phyloP scores from a whole-genome alignment of 352 stramenopile genomes.

The Pythium grandisporangium region DNA sequence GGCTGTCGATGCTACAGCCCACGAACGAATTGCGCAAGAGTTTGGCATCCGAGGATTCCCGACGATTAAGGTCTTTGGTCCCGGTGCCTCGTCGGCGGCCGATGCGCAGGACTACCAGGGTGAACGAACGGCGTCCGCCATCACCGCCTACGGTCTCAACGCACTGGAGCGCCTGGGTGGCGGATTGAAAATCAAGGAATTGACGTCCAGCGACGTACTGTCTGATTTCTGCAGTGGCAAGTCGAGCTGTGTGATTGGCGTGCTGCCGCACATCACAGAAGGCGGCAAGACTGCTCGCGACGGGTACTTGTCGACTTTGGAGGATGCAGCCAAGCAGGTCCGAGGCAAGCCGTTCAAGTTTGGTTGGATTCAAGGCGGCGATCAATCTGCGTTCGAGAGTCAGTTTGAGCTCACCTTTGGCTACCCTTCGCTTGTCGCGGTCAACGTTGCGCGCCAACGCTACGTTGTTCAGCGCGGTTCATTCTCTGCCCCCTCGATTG shows the following conservation, averaged over 20 bases:
- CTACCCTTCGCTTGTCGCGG: conserved; percentile 84
- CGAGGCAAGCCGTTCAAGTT: conserved; percentile 89
- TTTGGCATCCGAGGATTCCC: conserved; percentile 92
- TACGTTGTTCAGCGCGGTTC: conserved; percentile 76
- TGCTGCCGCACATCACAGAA: conserved; percentile 88
- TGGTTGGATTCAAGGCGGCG: conserved; percentile 84
- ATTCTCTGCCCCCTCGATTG: conserved; percentile 59
- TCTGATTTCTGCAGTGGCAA: conserved; percentile 81
- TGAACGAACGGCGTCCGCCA: conserved; percentile 70
- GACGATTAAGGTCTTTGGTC: conserved; percentile 93
- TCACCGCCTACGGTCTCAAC: conserved; percentile 69
- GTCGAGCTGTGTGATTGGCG: conserved; percentile 83
- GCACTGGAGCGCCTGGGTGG: conserved; percentile 64
- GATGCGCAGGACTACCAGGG: conserved; percentile 85
- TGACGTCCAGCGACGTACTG: conserved; percentile 54
- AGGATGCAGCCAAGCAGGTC: conserved; percentile 77
- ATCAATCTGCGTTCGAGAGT: conserved; percentile 79
- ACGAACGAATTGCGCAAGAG: conserved; percentile 82
- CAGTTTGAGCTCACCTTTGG: conserved; percentile 87
- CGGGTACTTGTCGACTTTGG: conserved; percentile 73
- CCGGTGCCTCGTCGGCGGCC: conserved; percentile 32
- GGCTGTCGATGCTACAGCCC: conserved; percentile 89
- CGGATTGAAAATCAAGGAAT: conserved; percentile 72
- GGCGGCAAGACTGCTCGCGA: conserved; percentile 78
- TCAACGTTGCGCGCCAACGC: conserved; percentile 82